Percentiles rank a stretch among this genome's conserved stretches.
Evolutionary conservation across 2,329 filamentous ascomycete genomes (phyloP).

Genomic region (Keithomyces neogunnii): DNA sequence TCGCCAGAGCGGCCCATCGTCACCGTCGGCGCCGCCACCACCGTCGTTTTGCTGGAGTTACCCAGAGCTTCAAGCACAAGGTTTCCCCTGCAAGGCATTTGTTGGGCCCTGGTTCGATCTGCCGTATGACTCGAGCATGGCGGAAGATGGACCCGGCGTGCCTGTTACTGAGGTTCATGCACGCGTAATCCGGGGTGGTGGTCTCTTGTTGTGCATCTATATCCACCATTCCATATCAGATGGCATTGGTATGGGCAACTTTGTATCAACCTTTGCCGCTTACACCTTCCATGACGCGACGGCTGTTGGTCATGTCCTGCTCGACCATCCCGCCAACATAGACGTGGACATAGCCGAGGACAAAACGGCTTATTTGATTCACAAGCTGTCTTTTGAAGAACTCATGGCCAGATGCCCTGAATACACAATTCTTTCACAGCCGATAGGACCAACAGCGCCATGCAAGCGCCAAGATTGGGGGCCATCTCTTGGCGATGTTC

Average conservation of each 20-base stretch:
- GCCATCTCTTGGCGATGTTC: conserved; percentile 12
- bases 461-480: conserved; percentile 20
- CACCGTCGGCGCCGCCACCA: no score
- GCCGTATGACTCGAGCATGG: neutral
- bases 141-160: conserved; percentile 13
- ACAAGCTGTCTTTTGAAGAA: conserved; percentile 13
- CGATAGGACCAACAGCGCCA: conserved; percentile 24
- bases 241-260: conserved; percentile 28
- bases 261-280: conserved; percentile 29
- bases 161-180: conserved; percentile 30
- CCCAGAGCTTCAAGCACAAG: conserved; percentile 15
- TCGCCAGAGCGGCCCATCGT: neutral
- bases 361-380: conserved; percentile 14
- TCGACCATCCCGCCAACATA: conserved; percentile 4
- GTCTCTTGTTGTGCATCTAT: conserved; percentile 30
- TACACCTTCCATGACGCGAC: conserved; percentile 11
- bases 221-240: conserved; percentile 35
- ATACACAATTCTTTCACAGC: conserved; percentile 22
- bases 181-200: conserved; percentile 26
- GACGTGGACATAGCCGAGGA: conserved; percentile 8
- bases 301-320: neutral
- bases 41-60: conserved; percentile 16
- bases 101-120: conserved; percentile 17
- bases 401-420: conserved; percentile 28
- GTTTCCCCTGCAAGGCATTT: conserved; percentile 22